phyloP scores from a whole-genome alignment of 306 rosid species.

The Vachellia pachyceras region DNA sequence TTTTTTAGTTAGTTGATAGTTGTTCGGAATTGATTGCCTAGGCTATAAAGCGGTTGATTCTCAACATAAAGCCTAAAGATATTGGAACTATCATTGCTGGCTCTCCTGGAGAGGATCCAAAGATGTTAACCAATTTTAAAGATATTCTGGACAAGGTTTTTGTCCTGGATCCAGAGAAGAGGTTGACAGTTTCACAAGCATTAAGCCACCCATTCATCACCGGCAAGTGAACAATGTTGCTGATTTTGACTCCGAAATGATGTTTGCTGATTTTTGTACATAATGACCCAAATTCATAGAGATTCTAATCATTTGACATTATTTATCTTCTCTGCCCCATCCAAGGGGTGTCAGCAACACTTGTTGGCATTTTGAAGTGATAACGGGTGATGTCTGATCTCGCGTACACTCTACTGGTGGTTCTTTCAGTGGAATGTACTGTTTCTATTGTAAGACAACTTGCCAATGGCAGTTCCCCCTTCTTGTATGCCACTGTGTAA shows the following conservation, averaged over 20 bases:
- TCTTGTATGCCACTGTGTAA: constrained; percentile 57
- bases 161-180: constrained; percentile 96
- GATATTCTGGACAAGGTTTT: constrained; percentile 88
- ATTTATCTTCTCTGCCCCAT: constrained; percentile 80
- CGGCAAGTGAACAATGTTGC: constrained; percentile 98
- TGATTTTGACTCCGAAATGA: constrained; percentile 79
- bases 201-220: constrained; percentile 98
- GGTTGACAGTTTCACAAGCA: constrained; percentile 97
- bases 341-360: constrained; percentile 75
- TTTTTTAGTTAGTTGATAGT: constrained; percentile 29
- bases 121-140: constrained; percentile 87
- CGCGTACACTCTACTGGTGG: constrained; percentile 72
- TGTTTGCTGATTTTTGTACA: constrained; percentile 81
- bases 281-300: constrained; percentile 71
- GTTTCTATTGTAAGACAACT: constrained; percentile 99
- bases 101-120: constrained; percentile 93
- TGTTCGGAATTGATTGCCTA: constrained; percentile 42
- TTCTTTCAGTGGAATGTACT: constrained; percentile 93
- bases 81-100: constrained; percentile 79
- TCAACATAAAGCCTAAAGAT: constrained; percentile 89
- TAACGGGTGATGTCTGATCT: constrained; percentile 68
- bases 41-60: constrained; percentile 84
- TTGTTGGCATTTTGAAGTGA: constrained; percentile 70
- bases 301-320: constrained; percentile 82
- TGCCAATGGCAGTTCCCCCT: constrained; percentile 78